Base-by-base conservation (phyloP, 495 filamentous ascomycete genomes). In the Aspergillus homomorphus region DNA sequence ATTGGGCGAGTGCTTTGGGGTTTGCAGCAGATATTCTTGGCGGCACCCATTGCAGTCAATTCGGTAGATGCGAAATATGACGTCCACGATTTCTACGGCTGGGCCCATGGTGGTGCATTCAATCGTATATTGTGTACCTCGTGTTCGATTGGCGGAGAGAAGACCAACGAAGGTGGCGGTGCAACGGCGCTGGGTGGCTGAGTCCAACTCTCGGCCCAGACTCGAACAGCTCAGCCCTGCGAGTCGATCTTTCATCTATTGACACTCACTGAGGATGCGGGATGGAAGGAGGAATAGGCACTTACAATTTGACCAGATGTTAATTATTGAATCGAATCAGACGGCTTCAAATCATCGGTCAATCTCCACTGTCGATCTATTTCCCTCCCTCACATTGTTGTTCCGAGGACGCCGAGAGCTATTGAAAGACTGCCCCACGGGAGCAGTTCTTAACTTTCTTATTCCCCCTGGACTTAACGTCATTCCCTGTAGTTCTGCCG, bases 401-500 rank as follows among this genome's bases (percentile, higher is more conserved):
- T 42, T 59, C 58, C 61, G 52, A 53, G 16, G 5, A 16, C 61
- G 61, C 61, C 61, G 61, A 55, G 61, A 44, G n/a, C 43, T 51
- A 26, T 49, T 60, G 56, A 56, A 53, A 53, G 50, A 57, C 62
- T 57, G 51, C 50, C 54, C 51, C 48, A 51, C 48, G 48, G 5
- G 15, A 38, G 33, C 33, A 38, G 33, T 38, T 38, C 48, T 24
- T 12, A 14, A 7, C 57, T 45, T 26, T 53, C 51, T n/a, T 18
- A 45, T 58, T 45, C 49, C 26, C 54, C 45, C 55, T 58, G 50
- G 24, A 38, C 49, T 57, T 51, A 67, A 67, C 64, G 64, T 67
- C 64, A 64, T 67, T 59, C 52, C 57, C 48, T 52, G 57, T 54
- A 60, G 53, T 33, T 54, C 45, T 45, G 48, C 48, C 48, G 22